These are phyloP conservation scores for Trametopsis cervina DNA, from an alignment of 768 basidiomycete genomes.

Conservation along the genomic window DNA sequence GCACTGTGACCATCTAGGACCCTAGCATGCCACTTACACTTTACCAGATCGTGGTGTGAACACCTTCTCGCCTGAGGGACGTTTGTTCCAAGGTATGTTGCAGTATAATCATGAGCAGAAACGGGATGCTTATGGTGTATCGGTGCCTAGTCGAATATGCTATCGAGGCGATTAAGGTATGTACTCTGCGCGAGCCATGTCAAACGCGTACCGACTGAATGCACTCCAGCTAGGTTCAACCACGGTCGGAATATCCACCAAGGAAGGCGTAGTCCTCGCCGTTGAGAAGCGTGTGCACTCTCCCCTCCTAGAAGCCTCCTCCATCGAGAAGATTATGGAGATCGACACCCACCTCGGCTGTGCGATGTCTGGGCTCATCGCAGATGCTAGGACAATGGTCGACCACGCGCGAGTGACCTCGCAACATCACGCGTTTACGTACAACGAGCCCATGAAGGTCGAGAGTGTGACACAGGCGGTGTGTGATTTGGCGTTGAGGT, in stretches of 20 bases:
- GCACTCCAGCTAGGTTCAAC: conserved; percentile 84
- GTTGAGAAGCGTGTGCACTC: conserved; percentile 99
- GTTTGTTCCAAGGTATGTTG: conserved; percentile 86
- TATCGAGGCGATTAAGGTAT: conserved; percentile 96
- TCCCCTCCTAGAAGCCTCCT: conserved; percentile 87
- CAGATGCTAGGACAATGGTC: conserved; percentile 98
- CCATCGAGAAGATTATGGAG: conserved; percentile 99
- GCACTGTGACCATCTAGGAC: conserved; percentile 5
- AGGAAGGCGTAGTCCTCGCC: conserved; percentile 85
- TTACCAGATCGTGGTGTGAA: conserved; percentile 88
- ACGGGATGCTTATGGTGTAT: neutral
- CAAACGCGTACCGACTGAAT: neutral
- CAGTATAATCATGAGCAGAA: conserved; percentile 3
- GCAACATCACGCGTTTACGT: conserved; percentile 93
- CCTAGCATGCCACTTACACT: neutral
- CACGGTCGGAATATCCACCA: conserved; percentile 90
- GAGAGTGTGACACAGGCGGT: conserved; percentile 98
- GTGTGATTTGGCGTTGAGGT: conserved; percentile 92
- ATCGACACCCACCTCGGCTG: conserved; percentile 95
- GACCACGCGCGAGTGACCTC: conserved; percentile 98
- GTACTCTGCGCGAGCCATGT: conserved; percentile 8
- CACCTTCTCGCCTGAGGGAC: conserved; percentile 98
- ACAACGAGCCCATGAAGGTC: conserved; percentile 94
- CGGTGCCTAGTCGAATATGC: conserved; percentile 85
- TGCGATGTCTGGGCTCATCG: conserved; percentile 96